These are phyloP conservation scores for Ruellia speciosa DNA, from an alignment of 305 asterid genomes.

Conservation along the genomic window DNA sequence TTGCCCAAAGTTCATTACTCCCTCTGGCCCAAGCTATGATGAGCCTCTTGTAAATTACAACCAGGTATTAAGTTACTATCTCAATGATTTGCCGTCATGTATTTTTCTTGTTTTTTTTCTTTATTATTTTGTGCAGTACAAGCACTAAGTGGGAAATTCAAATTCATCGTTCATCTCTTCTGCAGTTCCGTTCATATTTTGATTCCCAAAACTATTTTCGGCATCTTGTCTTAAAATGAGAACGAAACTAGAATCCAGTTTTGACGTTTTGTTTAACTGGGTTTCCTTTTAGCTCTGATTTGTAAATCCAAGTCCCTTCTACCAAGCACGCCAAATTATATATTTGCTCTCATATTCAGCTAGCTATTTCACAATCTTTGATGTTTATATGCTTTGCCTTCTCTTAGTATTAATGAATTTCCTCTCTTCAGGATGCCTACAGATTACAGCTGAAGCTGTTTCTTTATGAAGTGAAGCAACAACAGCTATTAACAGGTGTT, in stretches of 20 bases:
- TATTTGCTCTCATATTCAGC: too few species aligned
- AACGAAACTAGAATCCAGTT: too few species aligned
- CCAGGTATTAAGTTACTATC: constrained; percentile 37
- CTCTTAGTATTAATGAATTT: neutral
- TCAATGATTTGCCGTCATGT: neutral
- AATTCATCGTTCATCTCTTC: too few species aligned
- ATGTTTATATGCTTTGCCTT: constrained; percentile 31
- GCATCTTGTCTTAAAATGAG: neutral
- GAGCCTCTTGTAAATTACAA: constrained; percentile 88
- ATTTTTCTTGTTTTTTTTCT: too few species aligned
- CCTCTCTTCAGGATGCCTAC: constrained; percentile 64
- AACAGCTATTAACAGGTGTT: constrained; percentile 65
- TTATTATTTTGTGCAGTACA: too few species aligned
- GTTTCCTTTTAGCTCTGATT: too few species aligned
- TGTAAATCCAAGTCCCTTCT: too few species aligned
- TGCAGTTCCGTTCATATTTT: neutral
- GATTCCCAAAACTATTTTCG: neutral
- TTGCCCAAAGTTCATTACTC: constrained; percentile 94
- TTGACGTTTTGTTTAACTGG: neutral
- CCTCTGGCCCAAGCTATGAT: constrained; percentile 85
- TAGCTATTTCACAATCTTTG: neutral
- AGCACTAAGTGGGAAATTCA: too few species aligned
- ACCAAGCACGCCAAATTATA: neutral
- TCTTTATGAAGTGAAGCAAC: constrained; percentile 88
- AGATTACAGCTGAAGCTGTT: constrained; percentile 72